Evolutionary conservation across 352 stramenopile genomes (phyloP).

Genomic region (Phytopythium delawarense): DNA sequence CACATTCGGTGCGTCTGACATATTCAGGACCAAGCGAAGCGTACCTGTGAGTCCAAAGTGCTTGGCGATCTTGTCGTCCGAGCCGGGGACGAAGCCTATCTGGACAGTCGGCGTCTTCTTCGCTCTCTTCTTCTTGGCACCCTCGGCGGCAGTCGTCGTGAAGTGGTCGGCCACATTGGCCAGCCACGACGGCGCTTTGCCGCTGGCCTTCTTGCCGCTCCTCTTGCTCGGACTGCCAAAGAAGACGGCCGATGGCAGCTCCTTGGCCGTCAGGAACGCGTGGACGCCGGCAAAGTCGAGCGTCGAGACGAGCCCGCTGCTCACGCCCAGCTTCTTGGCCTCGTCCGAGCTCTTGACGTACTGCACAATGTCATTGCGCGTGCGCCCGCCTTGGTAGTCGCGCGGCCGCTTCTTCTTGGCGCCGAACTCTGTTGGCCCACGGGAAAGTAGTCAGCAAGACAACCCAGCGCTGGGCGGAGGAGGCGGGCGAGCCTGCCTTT

Average conservation of each 20-base stretch:
- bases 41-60: constrained; percentile 52
- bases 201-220: constrained; percentile 29
- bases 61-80: constrained; percentile 62
- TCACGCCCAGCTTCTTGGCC: constrained; percentile 66
- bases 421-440: constrained; percentile 44
- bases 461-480: neutral
- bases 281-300: constrained; percentile 52
- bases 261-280: constrained; percentile 47
- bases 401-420: constrained; percentile 76
- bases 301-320: constrained; percentile 33
- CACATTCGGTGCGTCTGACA: neutral
- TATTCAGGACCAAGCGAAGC: neutral
- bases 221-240: constrained; percentile 52
- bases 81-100: constrained; percentile 53
- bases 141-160: constrained; percentile 15
- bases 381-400: constrained; percentile 68
- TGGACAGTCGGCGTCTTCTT: constrained; percentile 53
- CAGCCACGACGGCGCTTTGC: constrained; percentile 56
- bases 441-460: neutral
- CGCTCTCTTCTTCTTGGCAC: constrained; percentile 65
- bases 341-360: constrained; percentile 69
- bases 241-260: constrained; percentile 61
- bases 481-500: constrained; percentile 28
- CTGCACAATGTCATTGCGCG: constrained; percentile 56
- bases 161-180: constrained; percentile 53